A percentile compares a stretch with the other conserved stretches of the same genome.
Evolutionary conservation across 129 eudicot genomes (phyloP).

Genomic region (Ambrosia artemisiifolia): DNA sequence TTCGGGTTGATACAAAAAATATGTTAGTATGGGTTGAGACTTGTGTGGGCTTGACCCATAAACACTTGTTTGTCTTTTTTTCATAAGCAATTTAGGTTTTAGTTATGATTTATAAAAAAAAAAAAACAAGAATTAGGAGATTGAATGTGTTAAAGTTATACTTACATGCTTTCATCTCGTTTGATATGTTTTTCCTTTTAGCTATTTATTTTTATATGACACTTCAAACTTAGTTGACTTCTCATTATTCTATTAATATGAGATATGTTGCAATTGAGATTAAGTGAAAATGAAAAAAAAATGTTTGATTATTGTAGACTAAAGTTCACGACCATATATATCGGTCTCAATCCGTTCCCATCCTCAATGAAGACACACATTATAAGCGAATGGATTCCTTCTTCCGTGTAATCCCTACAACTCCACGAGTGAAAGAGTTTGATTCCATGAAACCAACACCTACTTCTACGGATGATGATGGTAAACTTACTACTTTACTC

Average conservation of each 20-base stretch:
- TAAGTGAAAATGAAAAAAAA: background rate
- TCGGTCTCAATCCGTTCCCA: slow-evolving; percentile 74
- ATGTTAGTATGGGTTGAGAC: background rate
- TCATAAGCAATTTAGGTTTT: background rate
- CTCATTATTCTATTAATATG: background rate
- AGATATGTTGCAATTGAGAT: background rate
- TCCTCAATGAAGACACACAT: slow-evolving; percentile 39
- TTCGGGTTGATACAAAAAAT: background rate
- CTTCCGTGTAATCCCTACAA: slow-evolving; percentile 75
- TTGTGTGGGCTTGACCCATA: background rate
- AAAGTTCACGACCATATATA: slow-evolving; percentile 46
- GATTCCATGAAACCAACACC: slow-evolving; percentile 25
- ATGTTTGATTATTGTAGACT: slow-evolving; percentile 38
- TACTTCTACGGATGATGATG: slow-evolving; percentile 35
- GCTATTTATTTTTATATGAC: background rate
- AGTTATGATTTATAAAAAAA: background rate
- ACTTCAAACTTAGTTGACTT: background rate
- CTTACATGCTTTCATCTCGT: background rate
- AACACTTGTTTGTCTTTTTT: background rate
- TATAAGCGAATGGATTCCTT: slow-evolving; percentile 49
- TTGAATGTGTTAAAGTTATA: background rate
- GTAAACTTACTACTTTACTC: slow-evolving; percentile 29
- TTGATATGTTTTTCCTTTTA: background rate
- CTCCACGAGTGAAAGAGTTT: slow-evolving; percentile 43
- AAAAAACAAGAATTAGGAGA: background rate